Conservation (phyloP, 108 stramenopile genomes). For the Pseudonitzschia multiseries region DNA sequence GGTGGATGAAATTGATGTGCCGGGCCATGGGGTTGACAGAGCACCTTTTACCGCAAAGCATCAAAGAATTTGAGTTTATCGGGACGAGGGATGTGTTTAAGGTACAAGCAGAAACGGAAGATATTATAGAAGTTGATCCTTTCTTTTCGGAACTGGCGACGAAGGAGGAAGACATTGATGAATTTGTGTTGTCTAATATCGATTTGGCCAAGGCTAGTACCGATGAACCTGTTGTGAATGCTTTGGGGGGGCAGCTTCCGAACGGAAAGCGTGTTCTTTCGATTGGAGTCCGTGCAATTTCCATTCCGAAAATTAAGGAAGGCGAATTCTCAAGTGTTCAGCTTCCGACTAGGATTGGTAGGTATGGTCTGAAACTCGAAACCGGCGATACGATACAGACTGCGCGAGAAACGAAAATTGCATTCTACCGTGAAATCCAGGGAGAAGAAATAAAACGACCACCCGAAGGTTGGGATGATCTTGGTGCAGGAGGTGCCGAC, state of each 20-base stretch:
- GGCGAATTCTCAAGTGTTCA: not conserved
- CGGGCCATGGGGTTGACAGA: conserved; percentile 58
- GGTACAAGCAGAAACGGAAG: conserved; percentile 4
- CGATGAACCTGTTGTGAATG: not conserved
- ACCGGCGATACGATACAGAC: conserved; percentile 16
- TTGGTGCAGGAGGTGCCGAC: conserved; percentile 78
- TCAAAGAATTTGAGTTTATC: conserved; percentile 58
- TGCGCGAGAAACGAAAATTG: conserved; percentile 38
- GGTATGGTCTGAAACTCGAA: conserved; percentile 50
- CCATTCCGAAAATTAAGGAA: conserved; percentile 26
- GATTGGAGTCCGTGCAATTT: conserved; percentile 17
- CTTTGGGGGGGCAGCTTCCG: conserved; percentile 33
- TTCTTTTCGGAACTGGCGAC: conserved; percentile 67
- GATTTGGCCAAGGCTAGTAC: not conserved
- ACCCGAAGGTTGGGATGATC: conserved; percentile 91
- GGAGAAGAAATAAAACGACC: conserved; percentile 75
- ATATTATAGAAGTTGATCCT: conserved; percentile 39
- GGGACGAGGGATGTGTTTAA: conserved; percentile 51
- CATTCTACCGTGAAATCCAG: conserved; percentile 66
- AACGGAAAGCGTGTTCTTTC: conserved; percentile 59
- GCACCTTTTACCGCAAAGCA: conserved; percentile 59
- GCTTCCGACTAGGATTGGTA: conserved; percentile 66
- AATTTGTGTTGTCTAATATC: conserved; percentile 33
- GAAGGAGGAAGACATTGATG: conserved; percentile 33
- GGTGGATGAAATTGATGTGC: conserved; percentile 67